Base-by-base conservation (phyloP, 2,329 filamentous ascomycete species). In the Elsinoe batatas region DNA sequence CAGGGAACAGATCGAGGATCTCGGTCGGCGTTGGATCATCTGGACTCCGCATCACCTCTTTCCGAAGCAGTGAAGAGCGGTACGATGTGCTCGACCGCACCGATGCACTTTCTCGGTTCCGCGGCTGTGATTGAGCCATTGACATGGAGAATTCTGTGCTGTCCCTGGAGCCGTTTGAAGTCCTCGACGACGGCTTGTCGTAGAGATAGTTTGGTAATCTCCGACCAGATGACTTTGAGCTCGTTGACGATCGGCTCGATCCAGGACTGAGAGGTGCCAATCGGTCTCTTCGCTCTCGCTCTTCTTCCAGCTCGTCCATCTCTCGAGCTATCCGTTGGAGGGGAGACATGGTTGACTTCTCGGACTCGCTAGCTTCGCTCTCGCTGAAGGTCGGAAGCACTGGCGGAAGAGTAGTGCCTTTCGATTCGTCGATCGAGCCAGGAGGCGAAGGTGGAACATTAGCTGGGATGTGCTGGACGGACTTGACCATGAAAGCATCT, bases 391-490 rank as follows among this genome's bases (percentile, higher is more conserved):
- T 59, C 3, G 66, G 65, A 11, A 74, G 58, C 15, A 67, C 58
- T 6, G 71, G 64, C 3, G 65, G 66, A 1, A 64, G 60, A n/a
- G 53, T 57, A 61, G 64, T 62, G 56, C 82, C 79, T 55, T 74
- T 77, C 57, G 82, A 79, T 64, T 90, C 84, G 63, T 90, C 85
- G 20, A 89, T 79, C 0, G 87, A 91, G 38, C 91, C 87, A 1
- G 89, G 88, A 11, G 89, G 88, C 1, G 87, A 90, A 0, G 90
- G 87, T 30, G 89, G 87, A 12, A 90, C 78, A 26, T 86, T 77
- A 59, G 86, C 83, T 18, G 89, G 88, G 32, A 85, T 81, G 68
- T 96, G 91, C 64, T 95, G 91, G 11, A 93, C 85, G 66, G 90
- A 91, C 59, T 85, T 84, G 26, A 96, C 87, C 75, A 96, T 82